phyloP scores from a whole-genome alignment of 768 basidiomycete species.

The Dentipellis sp. region DNA sequence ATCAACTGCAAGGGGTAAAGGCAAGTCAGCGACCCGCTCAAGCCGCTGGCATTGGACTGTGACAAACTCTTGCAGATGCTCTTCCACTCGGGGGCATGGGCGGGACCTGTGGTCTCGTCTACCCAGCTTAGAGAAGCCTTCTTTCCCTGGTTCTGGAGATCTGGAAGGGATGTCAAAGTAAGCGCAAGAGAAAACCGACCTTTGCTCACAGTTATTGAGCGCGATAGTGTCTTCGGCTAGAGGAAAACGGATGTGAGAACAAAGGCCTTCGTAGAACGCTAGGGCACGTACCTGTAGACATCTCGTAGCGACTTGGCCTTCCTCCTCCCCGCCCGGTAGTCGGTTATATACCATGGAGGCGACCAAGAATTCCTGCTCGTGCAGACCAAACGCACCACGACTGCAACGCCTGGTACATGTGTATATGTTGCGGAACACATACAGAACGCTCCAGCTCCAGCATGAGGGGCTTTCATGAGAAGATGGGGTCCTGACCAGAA shows the following conservation, averaged over 20 bases:
- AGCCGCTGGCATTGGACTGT: background rate
- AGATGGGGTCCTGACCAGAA: background rate
- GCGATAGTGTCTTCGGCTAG: slow-evolving; percentile 12
- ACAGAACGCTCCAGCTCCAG: background rate
- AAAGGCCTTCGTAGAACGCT: background rate
- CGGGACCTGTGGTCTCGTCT: slow-evolving; percentile 31
- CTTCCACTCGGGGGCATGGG: slow-evolving; percentile 38
- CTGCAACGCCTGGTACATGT: background rate
- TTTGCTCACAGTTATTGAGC: slow-evolving; percentile 13
- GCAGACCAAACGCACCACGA: background rate
- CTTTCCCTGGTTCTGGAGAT: slow-evolving; percentile 26
- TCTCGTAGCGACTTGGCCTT: background rate
- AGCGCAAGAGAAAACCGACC: background rate
- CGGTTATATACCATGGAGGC: background rate
- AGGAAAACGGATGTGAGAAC: background rate
- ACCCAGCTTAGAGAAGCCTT: slow-evolving; percentile 30
- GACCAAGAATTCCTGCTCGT: background rate
- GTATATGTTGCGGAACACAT: background rate
- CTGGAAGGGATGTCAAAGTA: slow-evolving; percentile 16
- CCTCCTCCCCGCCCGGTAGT: background rate
- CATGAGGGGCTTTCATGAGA: background rate
- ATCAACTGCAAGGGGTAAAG: slow-evolving; percentile 8
- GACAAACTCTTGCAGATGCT: slow-evolving; percentile 44
- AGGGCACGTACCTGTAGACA: slow-evolving; percentile 8
- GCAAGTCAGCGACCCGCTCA: background rate